Conservation (phyloP, 148 eudicot genomes). For the Amaranthus palmeri region DNA sequence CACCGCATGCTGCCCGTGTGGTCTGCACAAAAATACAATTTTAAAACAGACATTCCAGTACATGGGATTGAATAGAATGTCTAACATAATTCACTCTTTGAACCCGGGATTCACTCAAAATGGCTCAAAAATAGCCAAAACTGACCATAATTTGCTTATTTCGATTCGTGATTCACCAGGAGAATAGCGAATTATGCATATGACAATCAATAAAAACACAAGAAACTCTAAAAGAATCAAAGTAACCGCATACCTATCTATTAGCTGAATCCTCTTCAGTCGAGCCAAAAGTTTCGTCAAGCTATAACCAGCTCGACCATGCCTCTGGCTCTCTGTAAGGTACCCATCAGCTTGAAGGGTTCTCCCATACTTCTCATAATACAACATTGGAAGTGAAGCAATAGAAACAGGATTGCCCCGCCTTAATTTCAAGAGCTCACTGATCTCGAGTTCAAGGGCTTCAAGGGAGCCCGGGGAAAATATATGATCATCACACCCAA, state of each 20-base stretch:
- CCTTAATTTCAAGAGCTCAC: constrained; percentile 43
- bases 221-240: neutral
- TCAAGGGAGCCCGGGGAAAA: constrained; percentile 44
- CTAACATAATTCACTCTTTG: neutral
- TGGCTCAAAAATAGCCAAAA: no score
- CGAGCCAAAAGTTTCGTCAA: constrained; percentile 62
- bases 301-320: constrained; percentile 64
- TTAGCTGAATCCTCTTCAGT: constrained; percentile 37
- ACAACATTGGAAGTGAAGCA: constrained; percentile 54
- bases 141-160: no score
- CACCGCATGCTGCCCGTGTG: constrained; percentile 59
- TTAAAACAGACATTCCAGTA: neutral
- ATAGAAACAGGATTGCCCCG: constrained; percentile 47
- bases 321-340: constrained; percentile 67
- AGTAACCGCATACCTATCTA: constrained; percentile 37
- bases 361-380: constrained; percentile 44
- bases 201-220: neutral
- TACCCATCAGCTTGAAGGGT: constrained; percentile 61
- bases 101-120: no score
- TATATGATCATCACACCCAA: constrained; percentile 34
- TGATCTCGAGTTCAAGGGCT: constrained; percentile 47
- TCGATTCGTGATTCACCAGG: no score
- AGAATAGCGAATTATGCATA: neutral
- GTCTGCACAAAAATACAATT: constrained; percentile 28
- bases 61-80: neutral